Evolutionary conservation across 1,284 basidiomycete genomes (phyloP), one percentile per base, ranked within the genome.

Genomic region (Neolentinus lepideus): DNA sequence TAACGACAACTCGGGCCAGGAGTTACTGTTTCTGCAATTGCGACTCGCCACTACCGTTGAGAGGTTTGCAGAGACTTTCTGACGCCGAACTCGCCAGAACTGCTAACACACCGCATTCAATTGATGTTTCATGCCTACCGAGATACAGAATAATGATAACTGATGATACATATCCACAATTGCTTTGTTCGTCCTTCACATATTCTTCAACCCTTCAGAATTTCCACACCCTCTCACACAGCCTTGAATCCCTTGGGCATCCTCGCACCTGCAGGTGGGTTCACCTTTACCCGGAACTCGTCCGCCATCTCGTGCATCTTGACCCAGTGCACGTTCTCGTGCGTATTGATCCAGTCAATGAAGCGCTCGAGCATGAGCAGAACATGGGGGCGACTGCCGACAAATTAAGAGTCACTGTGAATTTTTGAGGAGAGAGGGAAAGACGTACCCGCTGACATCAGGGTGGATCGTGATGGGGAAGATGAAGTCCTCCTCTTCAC

Each of bases 391-490:
- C 78, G 73, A 6, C 72, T 75, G 51, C 58, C 21, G 22, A 25
- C 47, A 26, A 22, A 8, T 3, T 46, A 25, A 21, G 38, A n/a
- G n/a, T n/a, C n/a, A n/a, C n/a, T n/a, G n/a, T n/a, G n/a, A n/a
- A n/a, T n/a, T n/a, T n/a, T 8, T 14, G 47, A 6, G 22, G 22
- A 50, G 24, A 22, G 22, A 50, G 47, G 24, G n/a, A 47, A 21
- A 50, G 47, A 29, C 47, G 27, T 64, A 83, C 79, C 85, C 84
- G 62, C 83, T 84, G n/a, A 88, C 86, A 59, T 91, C 88, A 0
- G 88, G 88, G 63, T 89, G 87, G 29, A 90, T 86, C 0, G 88
- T 90, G 58, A 90, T 80, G 0, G 87, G 86, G 62, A 90, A 87
- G 22, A 86, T 79, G 62, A 90, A 90, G 62, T 84, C 79, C 60